Conservation (phyloP, 352 stramenopile species). For the Globisporangium nagaii region DNA sequence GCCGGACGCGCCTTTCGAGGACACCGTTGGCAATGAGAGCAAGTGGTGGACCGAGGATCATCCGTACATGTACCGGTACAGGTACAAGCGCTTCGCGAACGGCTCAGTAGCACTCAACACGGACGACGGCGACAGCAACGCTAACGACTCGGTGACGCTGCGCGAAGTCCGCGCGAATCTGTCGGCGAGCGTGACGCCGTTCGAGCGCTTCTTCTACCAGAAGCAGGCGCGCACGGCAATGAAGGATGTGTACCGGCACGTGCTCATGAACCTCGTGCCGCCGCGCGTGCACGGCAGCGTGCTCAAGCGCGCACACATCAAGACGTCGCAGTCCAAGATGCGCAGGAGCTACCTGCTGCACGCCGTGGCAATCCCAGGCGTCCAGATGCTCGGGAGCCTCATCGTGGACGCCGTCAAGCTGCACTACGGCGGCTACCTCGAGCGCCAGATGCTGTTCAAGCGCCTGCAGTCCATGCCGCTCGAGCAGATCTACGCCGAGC, state of each 20-base stretch:
- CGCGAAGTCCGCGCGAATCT: slow-evolving; percentile 10
- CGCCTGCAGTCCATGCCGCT: slow-evolving; percentile 30
- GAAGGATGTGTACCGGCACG: slow-evolving; percentile 19
- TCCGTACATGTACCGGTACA: slow-evolving; percentile 30
- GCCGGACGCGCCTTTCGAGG: too few species aligned
- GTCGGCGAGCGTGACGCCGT: slow-evolving; percentile 15
- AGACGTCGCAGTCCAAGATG: slow-evolving; percentile 2
- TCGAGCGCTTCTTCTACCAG: slow-evolving; percentile 24
- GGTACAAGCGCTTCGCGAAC: slow-evolving; percentile 33
- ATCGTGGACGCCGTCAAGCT: slow-evolving; percentile 25
- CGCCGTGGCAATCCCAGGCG: slow-evolving; percentile 24
- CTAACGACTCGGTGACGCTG: background rate
- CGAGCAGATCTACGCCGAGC: slow-evolving; percentile 28
- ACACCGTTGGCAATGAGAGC: slow-evolving; percentile 11
- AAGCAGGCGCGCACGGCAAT: slow-evolving; percentile 22
- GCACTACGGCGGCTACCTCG: slow-evolving; percentile 35
- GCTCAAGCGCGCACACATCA: slow-evolving; percentile 23
- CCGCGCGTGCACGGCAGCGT: slow-evolving; percentile 34
- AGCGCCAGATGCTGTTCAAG: slow-evolving; percentile 23
- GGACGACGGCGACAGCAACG: background rate
- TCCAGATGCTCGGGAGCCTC: slow-evolving; percentile 27
- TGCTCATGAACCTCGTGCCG: slow-evolving; percentile 53
- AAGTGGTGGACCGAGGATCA: slow-evolving; percentile 44
- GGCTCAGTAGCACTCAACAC: slow-evolving; percentile 31
- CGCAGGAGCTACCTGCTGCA: slow-evolving; percentile 30